Base-by-base conservation (phyloP, 768 basidiomycete species). In the Trametes villosa region DNA sequence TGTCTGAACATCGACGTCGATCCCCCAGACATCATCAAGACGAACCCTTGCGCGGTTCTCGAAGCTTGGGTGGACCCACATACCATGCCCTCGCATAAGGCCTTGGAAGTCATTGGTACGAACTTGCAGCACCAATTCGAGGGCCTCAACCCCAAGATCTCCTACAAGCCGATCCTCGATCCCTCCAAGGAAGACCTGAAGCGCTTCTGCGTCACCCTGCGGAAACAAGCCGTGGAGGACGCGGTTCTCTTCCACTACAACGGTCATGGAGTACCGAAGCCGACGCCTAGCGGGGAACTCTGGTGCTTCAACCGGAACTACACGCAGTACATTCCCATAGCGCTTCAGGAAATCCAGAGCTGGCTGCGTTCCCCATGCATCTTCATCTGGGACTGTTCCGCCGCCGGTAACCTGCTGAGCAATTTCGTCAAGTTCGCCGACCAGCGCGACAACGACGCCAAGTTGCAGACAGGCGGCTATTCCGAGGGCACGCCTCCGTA, bases 261-360 rank as follows among this genome's bases (percentile, higher is more conserved):
- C 65, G 97, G 97, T 3, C 97, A 98, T 63, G 97, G 97, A 24
- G 97, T 99, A 22, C 96, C 96, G 2, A 96, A 93, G 69, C 97
- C 97, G 12, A 98, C 97, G 0, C 81, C 91, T 0, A 95, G 92
- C 64, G 92, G 97, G 24, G 97, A 99, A 75, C 82, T 99, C 53
- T 99, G 97, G 97, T 96, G 97, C 57, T 99, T 99, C 79, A 98
- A 99, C 75, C 83, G 88, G 69, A 91, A 86, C 66, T 98, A 98
- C 74, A 98, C 97, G 0, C 96, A 99, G 74, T 99, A 99, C 71
- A 98, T 98, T 60, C 97, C 97, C 0, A 91, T 98, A 12, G 95
- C 94, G 18, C 79, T 99, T 42, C 89, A 89, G 73, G 97, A 99
- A 67, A 81, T 99, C 17, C 96, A 98, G 72, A 84, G 80, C 20